phyloP scores from a whole-genome alignment of 306 rosid genomes.

The Psophocarpus tetragonolobus region DNA sequence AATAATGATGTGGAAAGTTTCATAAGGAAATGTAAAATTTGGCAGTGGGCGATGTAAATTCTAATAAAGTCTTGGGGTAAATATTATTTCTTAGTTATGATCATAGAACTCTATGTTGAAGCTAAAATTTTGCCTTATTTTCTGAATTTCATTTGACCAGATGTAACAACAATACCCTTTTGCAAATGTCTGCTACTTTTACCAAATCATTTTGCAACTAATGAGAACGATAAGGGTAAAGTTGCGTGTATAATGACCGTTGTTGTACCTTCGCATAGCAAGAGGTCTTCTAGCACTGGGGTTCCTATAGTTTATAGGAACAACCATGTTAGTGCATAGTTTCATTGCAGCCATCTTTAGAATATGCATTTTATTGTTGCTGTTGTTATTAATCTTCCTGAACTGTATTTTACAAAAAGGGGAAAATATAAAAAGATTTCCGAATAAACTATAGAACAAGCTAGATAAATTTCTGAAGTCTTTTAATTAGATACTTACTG shows the following conservation, averaged over 20 bases:
- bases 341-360: slow-evolving; percentile 2
- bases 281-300: no score
- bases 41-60: not conserved
- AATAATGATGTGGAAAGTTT: not conserved
- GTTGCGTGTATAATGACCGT: no score
- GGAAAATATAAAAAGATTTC: not conserved
- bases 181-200: not conserved
- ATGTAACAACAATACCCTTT: slow-evolving; percentile 19
- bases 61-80: not conserved
- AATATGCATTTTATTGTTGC: slow-evolving; percentile 17
- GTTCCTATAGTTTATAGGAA: no score
- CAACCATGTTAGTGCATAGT: not conserved
- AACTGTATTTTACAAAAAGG: not conserved
- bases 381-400: slow-evolving; percentile 15
- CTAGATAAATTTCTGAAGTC: slow-evolving; percentile 24
- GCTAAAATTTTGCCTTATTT: not conserved
- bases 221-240: no score
- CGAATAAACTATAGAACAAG: not conserved
- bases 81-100: not conserved
- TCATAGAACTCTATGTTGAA: slow-evolving; percentile 28
- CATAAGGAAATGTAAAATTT: slow-evolving; percentile 23
- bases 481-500: slow-evolving; percentile 22
- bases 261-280: no score
- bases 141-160: slow-evolving; percentile 17
- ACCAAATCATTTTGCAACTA: not conserved